Base-by-base conservation (phyloP, 2,329 filamentous ascomycete genomes). In the Mariannaea sp. region DNA sequence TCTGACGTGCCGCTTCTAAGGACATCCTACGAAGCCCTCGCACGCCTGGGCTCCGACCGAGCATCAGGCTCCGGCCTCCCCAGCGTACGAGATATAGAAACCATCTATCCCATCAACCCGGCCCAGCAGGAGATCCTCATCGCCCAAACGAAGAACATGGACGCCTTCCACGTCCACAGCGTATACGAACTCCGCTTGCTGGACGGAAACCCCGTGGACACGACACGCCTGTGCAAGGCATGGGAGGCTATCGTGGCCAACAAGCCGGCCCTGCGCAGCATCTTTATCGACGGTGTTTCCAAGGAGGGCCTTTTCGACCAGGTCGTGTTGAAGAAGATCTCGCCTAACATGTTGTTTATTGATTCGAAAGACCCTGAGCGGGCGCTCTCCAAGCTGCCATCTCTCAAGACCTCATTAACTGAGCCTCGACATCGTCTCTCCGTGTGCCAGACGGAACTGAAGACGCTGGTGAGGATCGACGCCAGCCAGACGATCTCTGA, bases 271-370 rank as follows among this genome's bases (percentile, higher is more conserved):
- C 60, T 83, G 33, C 67, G 80, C 33, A 82, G 79, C 3, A 70
- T 82, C 14, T 83, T 83, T 52, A 76, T 75, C 36, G 78, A 80
- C 39, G 79, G 78, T 27, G 70, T 80, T 10, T 75, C 77, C 9
- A 72, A 75, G 30, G 72, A 76, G 5, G 77, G 77, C 0, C 65
- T 82, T 0, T 82, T 77, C 51, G 78, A 82, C 51, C 77, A 77
- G 58, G 71, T 82, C 9, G 68, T 83, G 5, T 64, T 83, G 2
- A 72, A 73, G 7, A 74, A 71, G 40, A 71, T 73, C 13, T 80
- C 78, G 0, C 78, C 80, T 0, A 74, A 71, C 29, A 81, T 82
- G 75, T 68, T 82, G 4, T 82, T 82, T 47, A 74, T 83, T 38
- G 80, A 82, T 45, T 74, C 75, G 2, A 69, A 68, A 0, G 46